A percentile compares a stretch with the other conserved stretches of the same genome.
Conservation (phyloP, 257 asterid genomes). For the Ophiorrhiza pumila region DNA sequence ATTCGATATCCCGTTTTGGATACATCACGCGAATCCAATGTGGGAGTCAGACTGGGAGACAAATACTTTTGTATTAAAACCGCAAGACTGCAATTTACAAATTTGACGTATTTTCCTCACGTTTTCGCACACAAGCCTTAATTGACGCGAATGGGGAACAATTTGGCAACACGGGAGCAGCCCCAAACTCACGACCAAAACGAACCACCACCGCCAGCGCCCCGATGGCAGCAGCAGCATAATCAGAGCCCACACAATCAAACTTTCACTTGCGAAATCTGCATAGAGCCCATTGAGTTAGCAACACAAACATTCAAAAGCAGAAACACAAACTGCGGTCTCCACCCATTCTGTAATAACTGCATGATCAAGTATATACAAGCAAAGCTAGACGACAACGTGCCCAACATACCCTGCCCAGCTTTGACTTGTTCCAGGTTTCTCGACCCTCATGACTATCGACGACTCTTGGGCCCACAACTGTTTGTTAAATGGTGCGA, state of each 20-base stretch:
- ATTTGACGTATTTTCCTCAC: too few relatives aligned
- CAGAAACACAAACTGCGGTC: constrained; percentile 23
- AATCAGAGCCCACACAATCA: background rate
- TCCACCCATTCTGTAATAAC: constrained; percentile 66
- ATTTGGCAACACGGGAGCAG: background rate
- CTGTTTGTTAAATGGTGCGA: constrained; percentile 75
- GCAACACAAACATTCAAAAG: constrained; percentile 20
- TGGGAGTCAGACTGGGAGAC: too few relatives aligned
- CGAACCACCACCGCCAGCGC: constrained; percentile 8
- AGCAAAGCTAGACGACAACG: constrained; percentile 51
- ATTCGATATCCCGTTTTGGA: too few relatives aligned
- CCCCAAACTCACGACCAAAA: background rate
- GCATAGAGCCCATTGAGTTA: constrained; percentile 42
- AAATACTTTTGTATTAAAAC: too few relatives aligned
- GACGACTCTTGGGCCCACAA: constrained; percentile 27
- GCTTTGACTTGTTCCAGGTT: constrained; percentile 40
- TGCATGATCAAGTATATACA: constrained; percentile 61
- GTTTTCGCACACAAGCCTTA: background rate
- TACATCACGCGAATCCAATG: too few relatives aligned
- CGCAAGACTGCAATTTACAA: too few relatives aligned
- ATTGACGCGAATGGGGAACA: constrained; percentile 11
- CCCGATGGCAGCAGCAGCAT: background rate
- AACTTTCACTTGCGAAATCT: constrained; percentile 55
- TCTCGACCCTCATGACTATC: constrained; percentile 56
- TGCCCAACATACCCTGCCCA: constrained; percentile 55